Evolutionary conservation across 371 early-diverging fungal species (phyloP).

Genomic region (Coemansia sp.): DNA sequence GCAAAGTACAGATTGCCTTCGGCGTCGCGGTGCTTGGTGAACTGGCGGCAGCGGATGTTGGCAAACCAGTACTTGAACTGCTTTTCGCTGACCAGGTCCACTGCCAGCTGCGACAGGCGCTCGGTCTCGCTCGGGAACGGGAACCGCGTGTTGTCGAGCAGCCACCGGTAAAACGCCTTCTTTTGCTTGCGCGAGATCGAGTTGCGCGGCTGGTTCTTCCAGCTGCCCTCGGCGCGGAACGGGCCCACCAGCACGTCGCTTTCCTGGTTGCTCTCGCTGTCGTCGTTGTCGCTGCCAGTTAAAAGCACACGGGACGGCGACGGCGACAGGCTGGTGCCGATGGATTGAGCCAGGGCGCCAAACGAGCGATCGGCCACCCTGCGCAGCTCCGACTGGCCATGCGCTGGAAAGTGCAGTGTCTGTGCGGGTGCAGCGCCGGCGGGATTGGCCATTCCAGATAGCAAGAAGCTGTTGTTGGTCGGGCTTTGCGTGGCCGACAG

Average conservation of each 20-base stretch:
- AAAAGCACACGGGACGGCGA: background rate
- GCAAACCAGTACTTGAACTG: conserved; percentile 45
- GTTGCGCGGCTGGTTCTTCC: conserved; percentile 39
- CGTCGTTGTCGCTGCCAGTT: background rate
- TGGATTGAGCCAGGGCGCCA: background rate
- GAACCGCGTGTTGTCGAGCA: conserved; percentile 18
- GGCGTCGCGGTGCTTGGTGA: conserved; percentile 19
- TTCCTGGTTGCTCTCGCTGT: conserved; percentile 14
- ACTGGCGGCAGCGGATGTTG: conserved; percentile 42
- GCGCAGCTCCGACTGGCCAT: background rate
- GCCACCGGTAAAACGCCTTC: conserved; percentile 28
- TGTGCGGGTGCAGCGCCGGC: background rate
- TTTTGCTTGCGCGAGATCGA: conserved; percentile 33
- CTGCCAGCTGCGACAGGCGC: conserved; percentile 12
- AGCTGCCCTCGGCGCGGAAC: background rate
- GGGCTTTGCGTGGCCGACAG: conserved; percentile 7
- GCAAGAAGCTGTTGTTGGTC: background rate
- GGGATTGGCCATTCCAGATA: background rate
- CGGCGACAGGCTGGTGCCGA: background rate
- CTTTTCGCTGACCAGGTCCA: conserved; percentile 22
- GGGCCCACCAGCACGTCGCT: background rate
- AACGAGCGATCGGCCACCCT: background rate
- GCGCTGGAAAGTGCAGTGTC: background rate
- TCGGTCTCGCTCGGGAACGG: conserved; percentile 35
- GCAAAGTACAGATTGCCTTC: conserved; percentile 23